phyloP scores from a whole-genome alignment of 345 rosid species.

The Lepidium aucheri region DNA sequence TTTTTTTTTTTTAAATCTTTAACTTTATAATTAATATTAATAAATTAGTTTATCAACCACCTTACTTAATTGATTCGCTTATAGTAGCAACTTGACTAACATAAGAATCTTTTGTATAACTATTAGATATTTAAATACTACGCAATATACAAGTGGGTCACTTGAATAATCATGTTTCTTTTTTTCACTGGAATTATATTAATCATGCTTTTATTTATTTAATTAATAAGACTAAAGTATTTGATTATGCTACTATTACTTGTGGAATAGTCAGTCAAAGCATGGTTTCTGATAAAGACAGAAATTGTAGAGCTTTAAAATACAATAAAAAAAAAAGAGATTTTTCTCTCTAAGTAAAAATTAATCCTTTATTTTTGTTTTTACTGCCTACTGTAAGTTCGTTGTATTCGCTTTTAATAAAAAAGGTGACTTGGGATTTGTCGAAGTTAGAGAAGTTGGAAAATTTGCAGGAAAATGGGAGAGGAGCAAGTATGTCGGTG shows the following conservation, averaged over 20 bases:
- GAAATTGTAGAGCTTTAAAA: not conserved
- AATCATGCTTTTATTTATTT: too few relatives aligned
- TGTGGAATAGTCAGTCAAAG: slow-evolving; percentile 2
- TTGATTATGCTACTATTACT: not conserved
- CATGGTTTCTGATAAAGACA: not conserved
- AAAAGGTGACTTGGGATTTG: too few relatives aligned
- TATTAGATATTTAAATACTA: not conserved
- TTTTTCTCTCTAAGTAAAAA: not conserved
- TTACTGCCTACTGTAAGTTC: not conserved
- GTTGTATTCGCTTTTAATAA: not conserved
- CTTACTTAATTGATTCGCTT: not conserved
- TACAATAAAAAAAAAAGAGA: not conserved
- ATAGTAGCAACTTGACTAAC: not conserved
- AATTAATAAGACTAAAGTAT: slow-evolving; percentile 17
- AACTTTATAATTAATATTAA: not conserved
- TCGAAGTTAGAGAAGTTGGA: not conserved
- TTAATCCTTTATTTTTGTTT: not conserved
- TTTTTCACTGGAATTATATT: too few relatives aligned
- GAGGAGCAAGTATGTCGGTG: slow-evolving; percentile 66
- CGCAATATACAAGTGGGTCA: slow-evolving; percentile 10
- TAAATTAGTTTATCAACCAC: too few relatives aligned
- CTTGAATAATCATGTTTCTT: not conserved
- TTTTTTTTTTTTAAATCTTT: too few relatives aligned
- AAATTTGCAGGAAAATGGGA: slow-evolving; percentile 64
- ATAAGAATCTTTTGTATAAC: too few relatives aligned